Evolutionary conservation across 192 early-diverging fungal species (phyloP).

Genomic region (Backusella macrospora): DNA sequence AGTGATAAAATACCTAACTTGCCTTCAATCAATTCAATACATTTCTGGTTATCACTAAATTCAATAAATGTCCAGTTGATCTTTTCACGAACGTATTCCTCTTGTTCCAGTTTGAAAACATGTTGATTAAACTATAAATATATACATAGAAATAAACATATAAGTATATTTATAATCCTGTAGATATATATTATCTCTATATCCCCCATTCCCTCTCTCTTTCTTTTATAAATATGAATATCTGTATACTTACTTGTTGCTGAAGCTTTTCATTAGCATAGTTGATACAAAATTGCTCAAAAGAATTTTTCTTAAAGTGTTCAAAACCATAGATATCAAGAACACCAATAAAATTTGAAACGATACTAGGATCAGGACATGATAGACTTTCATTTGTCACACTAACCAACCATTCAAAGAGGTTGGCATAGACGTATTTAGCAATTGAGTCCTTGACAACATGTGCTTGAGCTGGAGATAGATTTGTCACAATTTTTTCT

Average conservation of each 20-base stretch:
- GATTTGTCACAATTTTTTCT: conserved; percentile 79
- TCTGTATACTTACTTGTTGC: conserved; percentile 58
- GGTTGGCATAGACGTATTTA: conserved; percentile 93
- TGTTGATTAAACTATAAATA: conserved; percentile 87
- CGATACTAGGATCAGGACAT: conserved; percentile 43
- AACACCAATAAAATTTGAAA: conserved; percentile 89
- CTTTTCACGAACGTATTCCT: conserved; percentile 95
- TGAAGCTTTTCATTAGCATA: conserved; percentile 98
- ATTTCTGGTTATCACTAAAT: conserved; percentile 98
- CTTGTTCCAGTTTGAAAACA: conserved; percentile 98
- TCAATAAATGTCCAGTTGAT: conserved; percentile 99
- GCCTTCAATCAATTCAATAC: conserved; percentile 98
- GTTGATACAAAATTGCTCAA: conserved; percentile 99
- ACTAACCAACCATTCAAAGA: conserved; percentile 97
- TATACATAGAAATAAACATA: background rate
- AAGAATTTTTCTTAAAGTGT: conserved; percentile 99
- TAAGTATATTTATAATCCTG: background rate
- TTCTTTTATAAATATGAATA: too few species aligned
- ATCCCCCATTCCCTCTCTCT: background rate
- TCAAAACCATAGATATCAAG: conserved; percentile 99
- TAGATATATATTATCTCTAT: background rate
- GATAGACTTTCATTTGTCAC: conserved; percentile 86
- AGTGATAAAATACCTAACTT: conserved; percentile 93
- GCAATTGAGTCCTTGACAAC: conserved; percentile 92
- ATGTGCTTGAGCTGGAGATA: conserved; percentile 73